Conservation (phyloP, 2,329 filamentous ascomycete species). For the Microdochium bolleyi region DNA sequence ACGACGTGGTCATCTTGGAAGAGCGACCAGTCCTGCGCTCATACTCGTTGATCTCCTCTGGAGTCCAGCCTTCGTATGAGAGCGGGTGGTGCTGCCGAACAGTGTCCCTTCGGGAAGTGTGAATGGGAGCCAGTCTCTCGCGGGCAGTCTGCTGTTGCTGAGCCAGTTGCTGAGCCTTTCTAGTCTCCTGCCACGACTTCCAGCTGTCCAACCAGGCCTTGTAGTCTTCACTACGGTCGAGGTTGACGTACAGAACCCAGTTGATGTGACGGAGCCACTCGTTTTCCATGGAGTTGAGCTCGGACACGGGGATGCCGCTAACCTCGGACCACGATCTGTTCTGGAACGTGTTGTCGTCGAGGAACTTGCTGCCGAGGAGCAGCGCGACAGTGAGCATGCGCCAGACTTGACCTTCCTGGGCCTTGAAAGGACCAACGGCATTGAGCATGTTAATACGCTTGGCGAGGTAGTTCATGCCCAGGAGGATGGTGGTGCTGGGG, state of each 20-base stretch:
- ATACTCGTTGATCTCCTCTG: constrained; percentile 48
- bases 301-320: constrained; percentile 75
- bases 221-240: constrained; percentile 66
- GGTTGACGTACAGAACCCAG: constrained; percentile 82
- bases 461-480: constrained; percentile 84
- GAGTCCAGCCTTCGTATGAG: constrained; percentile 37
- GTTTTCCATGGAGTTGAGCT: constrained; percentile 79
- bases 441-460: constrained; percentile 73
- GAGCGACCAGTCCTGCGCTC: constrained; percentile 27
- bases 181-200: constrained; percentile 47
- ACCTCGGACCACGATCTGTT: constrained; percentile 96
- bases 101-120: constrained; percentile 37
- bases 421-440: constrained; percentile 42
- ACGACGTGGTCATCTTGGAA: constrained; percentile 19
- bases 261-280: constrained; percentile 80
- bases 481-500: constrained; percentile 82
- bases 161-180: constrained; percentile 31
- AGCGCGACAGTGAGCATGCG: constrained; percentile 79
- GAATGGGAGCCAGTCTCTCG: constrained; percentile 39
- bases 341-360: constrained; percentile 96
- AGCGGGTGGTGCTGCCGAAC: constrained; percentile 22
- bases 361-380: constrained; percentile 86
- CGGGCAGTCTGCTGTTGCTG: constrained; percentile 25
- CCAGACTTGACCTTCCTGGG: constrained; percentile 68
- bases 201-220: constrained; percentile 55